These are phyloP conservation scores for Fusarium hostae DNA, from an alignment of 2,329 filamentous ascomycete genomes.

Conservation along the genomic window DNA sequence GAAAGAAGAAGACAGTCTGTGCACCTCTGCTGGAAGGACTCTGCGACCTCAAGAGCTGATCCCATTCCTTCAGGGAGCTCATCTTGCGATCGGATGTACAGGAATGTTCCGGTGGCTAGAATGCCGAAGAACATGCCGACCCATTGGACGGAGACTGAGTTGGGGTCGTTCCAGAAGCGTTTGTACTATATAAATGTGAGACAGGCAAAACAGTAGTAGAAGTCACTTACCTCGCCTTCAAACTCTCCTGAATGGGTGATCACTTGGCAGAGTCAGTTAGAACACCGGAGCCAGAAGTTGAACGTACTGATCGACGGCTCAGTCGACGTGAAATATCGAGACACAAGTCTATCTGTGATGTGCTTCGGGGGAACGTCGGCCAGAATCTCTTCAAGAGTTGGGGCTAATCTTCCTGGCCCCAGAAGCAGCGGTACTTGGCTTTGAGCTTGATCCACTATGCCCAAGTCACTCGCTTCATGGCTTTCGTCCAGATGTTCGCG, in stretches of 20 bases:
- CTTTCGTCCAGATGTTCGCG: constrained; percentile 19
- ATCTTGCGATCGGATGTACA: constrained; percentile 25
- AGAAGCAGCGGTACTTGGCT: constrained; percentile 24
- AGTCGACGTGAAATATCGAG: constrained; percentile 30
- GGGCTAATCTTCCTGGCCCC: not conserved
- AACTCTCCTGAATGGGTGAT: constrained; percentile 32
- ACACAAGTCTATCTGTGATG: constrained; percentile 27
- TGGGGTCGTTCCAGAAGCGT: constrained; percentile 26
- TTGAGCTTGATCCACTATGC: constrained; percentile 1
- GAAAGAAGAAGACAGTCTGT: constrained; percentile 31
- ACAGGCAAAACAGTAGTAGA: accelerated
- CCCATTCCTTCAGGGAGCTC: constrained; percentile 20
- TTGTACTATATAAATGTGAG: constrained; percentile 1
- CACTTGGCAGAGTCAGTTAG: constrained; percentile 5
- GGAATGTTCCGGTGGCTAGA: constrained; percentile 24
- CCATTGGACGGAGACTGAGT: constrained; percentile 16
- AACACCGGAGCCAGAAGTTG: accelerated
- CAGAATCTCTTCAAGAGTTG: constrained; percentile 18
- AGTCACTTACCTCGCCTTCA: constrained; percentile 17
- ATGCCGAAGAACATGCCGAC: constrained; percentile 29
- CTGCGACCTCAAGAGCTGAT: constrained; percentile 4
- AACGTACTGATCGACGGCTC: constrained; percentile 26
- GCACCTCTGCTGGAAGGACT: constrained; percentile 25
- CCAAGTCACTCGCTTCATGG: not conserved
- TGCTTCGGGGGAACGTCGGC: constrained; percentile 25